Percentiles rank a stretch among this genome's conserved stretches.
Evolutionary conservation across 805 yeast genomes (phyloP).

Genomic region (Jamesozyma lodderae): DNA sequence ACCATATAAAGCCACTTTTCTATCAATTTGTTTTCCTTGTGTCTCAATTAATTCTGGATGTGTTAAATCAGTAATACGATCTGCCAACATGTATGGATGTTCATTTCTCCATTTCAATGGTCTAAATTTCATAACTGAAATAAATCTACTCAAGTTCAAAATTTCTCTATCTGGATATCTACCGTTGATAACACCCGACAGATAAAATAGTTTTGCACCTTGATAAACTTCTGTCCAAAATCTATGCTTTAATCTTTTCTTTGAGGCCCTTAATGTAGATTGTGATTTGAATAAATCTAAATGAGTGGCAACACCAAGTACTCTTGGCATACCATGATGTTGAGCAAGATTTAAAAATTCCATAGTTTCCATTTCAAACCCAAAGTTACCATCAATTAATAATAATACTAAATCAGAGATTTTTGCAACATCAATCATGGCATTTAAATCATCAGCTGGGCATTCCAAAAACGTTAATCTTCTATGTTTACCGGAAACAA

Average conservation of each 20-base stretch:
- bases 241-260: conserved; percentile 83
- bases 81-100: conserved; percentile 89
- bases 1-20: conserved; percentile 88
- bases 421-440: conserved; percentile 95
- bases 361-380: conserved; percentile 99
- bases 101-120: conserved; percentile 99
- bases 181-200: conserved; percentile 93
- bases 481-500: conserved; percentile 90
- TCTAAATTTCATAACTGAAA: conserved; percentile 94
- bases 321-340: conserved; percentile 98
- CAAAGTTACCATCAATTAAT: conserved; percentile 93
- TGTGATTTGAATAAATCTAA: conserved; percentile 87
- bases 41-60: conserved; percentile 73
- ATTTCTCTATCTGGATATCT: conserved; percentile 97
- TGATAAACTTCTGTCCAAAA: conserved; percentile 99
- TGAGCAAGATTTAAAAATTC: conserved; percentile 93
- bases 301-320: conserved; percentile 91
- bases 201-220: conserved; percentile 91
- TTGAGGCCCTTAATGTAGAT: conserved; percentile 80
- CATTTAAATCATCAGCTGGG: conserved; percentile 73
- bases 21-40: conserved; percentile 70
- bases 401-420: conserved; percentile 86
- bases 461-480: conserved; percentile 90
- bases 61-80: conserved; percentile 86
- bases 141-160: conserved; percentile 80